phyloP scores from a whole-genome alignment of 441 rosid species.

The Metrosideros polymorpha region DNA sequence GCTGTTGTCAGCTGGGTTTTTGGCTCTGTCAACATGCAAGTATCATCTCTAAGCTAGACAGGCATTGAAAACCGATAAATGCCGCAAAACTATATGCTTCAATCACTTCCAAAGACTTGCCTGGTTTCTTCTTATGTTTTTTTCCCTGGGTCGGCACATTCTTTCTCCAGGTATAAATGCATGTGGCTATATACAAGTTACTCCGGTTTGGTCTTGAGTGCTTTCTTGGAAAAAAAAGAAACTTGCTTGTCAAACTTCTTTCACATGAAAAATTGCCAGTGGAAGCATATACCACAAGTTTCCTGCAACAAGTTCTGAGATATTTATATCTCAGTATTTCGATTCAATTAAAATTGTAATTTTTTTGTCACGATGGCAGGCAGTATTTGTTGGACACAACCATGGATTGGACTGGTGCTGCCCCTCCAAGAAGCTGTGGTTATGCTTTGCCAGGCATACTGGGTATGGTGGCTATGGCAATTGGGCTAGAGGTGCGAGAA shows the following conservation, averaged over 20 bases:
- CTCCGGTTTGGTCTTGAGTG: not conserved
- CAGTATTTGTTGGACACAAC: conserved; percentile 87
- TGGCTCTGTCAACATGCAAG: not conserved
- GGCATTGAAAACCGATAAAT: not conserved
- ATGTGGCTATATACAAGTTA: not conserved
- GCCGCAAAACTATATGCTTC: not conserved
- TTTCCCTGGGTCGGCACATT: not conserved
- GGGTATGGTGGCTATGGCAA: conserved; percentile 57
- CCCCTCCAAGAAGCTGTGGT: conserved; percentile 63
- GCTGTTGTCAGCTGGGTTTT: not conserved
- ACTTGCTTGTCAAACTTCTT: not conserved
- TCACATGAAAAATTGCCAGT: not conserved
- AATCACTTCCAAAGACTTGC: not conserved
- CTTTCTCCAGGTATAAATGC: not conserved
- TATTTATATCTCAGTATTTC: not conserved
- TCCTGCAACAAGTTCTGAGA: not conserved
- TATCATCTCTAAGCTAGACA: not conserved
- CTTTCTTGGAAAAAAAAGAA: not conserved
- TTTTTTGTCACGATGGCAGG: conserved; percentile 28
- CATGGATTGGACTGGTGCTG: conserved; percentile 98
- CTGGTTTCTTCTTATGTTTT: not conserved
- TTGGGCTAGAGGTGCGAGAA: conserved; percentile 74
- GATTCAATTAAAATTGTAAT: not conserved
- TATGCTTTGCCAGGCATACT: conserved; percentile 86
- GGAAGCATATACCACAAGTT: not conserved